These are phyloP conservation scores for Diaporthe caulivora DNA, from an alignment of 2,329 filamentous ascomycete species.

Conservation along the genomic window DNA sequence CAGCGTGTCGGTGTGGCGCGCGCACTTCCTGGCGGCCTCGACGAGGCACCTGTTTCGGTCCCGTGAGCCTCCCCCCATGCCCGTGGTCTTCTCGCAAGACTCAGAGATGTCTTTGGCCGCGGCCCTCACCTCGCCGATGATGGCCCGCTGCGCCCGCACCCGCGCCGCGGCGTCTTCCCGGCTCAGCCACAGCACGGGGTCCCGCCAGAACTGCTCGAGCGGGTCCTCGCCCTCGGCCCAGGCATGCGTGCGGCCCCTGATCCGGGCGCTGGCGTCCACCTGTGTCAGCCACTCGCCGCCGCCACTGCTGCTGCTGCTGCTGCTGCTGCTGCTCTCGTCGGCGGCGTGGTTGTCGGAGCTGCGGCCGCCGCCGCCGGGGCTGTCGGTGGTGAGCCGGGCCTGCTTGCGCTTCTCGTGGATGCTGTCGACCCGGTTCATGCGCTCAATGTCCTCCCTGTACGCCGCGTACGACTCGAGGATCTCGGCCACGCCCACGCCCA, in stretches of 20 bases:
- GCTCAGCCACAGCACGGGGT: not conserved
- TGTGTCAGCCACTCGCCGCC: not conserved
- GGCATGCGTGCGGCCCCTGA: not conserved
- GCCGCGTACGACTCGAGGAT: not conserved
- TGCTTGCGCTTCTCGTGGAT: slow-evolving; percentile 2
- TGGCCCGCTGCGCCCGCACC: too few relatives aligned
- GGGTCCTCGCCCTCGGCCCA: not conserved
- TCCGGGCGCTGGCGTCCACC: not conserved
- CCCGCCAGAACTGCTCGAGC: not conserved
- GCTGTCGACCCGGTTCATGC: slow-evolving; percentile 14
- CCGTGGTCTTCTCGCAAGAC: too few relatives aligned
- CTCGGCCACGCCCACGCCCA: not conserved
- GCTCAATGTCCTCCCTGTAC: slow-evolving; percentile 30
- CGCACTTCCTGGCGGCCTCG: not conserved
- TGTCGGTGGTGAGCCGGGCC: not conserved
- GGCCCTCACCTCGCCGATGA: not conserved
- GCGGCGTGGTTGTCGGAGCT: too few relatives aligned
- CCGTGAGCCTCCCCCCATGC: too few relatives aligned
- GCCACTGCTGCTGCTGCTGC: not conserved
- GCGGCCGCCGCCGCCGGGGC: not conserved
- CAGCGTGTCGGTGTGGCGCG: not conserved
- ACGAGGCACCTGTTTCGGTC: too few relatives aligned
- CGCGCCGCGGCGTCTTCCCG: not conserved
- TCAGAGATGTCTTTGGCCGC: not conserved
- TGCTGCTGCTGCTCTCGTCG: too few relatives aligned